Percentiles rank a stretch among this genome's conserved stretches.
Evolutionary conservation across 768 basidiomycete species (phyloP).

Genomic region (Boletellus emodensis): DNA sequence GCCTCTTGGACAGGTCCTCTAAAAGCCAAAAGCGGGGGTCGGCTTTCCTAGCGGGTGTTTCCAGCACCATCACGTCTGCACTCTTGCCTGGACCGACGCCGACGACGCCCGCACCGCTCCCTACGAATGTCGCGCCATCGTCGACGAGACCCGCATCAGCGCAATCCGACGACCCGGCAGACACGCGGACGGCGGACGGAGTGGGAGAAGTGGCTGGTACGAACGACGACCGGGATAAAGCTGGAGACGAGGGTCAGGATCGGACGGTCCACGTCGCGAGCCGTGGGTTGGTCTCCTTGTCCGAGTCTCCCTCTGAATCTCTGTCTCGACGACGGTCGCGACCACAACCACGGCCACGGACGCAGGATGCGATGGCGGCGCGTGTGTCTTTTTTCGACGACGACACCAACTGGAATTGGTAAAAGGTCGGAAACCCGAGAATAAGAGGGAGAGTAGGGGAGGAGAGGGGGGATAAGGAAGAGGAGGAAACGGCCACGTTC

Average conservation of each 20-base stretch:
- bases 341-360: background rate
- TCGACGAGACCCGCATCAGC: background rate
- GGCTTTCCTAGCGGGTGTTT: conserved; percentile 59
- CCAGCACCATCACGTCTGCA: conserved; percentile 50
- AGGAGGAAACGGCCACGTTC: background rate
- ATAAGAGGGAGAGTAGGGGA: background rate
- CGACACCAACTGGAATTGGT: conserved; percentile 66
- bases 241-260: too few relatives aligned
- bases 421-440: background rate
- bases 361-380: background rate
- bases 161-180: background rate
- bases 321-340: background rate
- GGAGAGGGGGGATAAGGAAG: background rate
- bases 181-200: conserved; percentile 14
- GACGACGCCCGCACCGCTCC: conserved; percentile 21
- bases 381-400: conserved; percentile 28
- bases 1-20: conserved; percentile 43
- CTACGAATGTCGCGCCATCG: conserved; percentile 1
- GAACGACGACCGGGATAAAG: too few relatives aligned
- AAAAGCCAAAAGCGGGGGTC: conserved; percentile 70
- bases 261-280: too few relatives aligned
- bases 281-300: too few relatives aligned
- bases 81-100: conserved; percentile 38
- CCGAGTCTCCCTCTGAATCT: background rate
- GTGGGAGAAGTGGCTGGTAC: too few relatives aligned